These are phyloP conservation scores for Aspergillus calidoustus DNA, from an alignment of 2,329 filamentous ascomycete genomes.

Conservation along the genomic window DNA sequence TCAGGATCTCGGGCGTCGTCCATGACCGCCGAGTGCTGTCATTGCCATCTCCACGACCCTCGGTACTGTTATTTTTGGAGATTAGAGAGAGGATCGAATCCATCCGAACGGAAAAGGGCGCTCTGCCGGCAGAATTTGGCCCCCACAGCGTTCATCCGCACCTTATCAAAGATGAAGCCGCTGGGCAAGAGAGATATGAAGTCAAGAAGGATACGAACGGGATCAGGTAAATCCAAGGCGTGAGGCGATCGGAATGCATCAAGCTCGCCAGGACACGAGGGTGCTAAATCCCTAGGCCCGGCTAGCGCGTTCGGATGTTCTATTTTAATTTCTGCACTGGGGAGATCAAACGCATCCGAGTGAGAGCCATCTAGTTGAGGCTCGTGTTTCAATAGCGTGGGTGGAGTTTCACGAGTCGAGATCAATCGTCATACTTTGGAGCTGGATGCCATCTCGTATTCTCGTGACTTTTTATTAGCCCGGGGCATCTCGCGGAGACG, in stretches of 20 bases:
- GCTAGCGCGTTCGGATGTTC: constrained; percentile 9
- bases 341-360: constrained; percentile 9
- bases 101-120: not conserved
- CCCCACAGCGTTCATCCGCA: constrained; percentile 11
- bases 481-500: not conserved
- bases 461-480: not conserved
- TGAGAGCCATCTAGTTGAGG: constrained; percentile 9
- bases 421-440: not conserved
- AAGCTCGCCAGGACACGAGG: constrained; percentile 11
- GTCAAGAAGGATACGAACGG: constrained; percentile 8
- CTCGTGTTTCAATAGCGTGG: constrained; percentile 14
- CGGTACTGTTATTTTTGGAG: constrained; percentile 15
- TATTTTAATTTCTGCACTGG: constrained; percentile 17
- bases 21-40: constrained; percentile 5
- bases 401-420: constrained; percentile 15
- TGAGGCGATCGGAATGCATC: constrained; percentile 8
- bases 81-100: not conserved
- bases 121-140: constrained; percentile 1
- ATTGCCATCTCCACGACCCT: not conserved
- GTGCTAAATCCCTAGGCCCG: constrained; percentile 5
- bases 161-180: constrained; percentile 6
- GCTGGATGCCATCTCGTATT: constrained; percentile 14
- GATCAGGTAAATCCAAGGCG: not conserved
- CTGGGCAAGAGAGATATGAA: constrained; percentile 1
- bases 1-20: not conserved